Base-by-base conservation (phyloP, 352 stramenopile species). In the Phytophthora macrochlamydospora region DNA sequence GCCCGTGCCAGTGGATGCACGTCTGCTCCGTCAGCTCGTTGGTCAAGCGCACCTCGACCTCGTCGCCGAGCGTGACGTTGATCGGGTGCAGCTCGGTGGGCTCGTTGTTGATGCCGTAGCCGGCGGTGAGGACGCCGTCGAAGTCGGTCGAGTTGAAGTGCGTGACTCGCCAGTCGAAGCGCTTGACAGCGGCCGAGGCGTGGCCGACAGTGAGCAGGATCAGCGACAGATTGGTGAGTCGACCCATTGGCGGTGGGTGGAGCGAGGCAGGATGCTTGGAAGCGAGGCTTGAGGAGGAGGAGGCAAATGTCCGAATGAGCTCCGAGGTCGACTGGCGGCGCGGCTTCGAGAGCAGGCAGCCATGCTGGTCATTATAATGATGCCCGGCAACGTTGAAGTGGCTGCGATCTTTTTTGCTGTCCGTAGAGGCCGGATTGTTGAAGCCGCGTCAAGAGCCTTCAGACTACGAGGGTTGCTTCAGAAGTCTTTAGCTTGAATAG, bases 31-130 rank as follows among this genome's bases (percentile, higher is more conserved):
- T 12, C 2, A 79, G 49, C 32, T 75, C 58, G 29, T 76, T 79
- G 28, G 56, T 65, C 24, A 75, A 53, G 24, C 53, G 62, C 29
- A 76, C 58, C 56, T 76, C 53, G 51, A 76, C 52, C 44, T 76
- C 58, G 28, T 76, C 57, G 9, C 68, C 68, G 14, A 67, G 30
- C 14, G 62, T 44, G 13, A 76, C 63, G 28, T 78, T 59, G 42
- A 78, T 78, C 0, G 71, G 68, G 30, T 76, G 66, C 33, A 32
- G n/a, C 8, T 68, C 49, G 31, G 38, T 53, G 18, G 62, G 57
- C 13, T 79, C 61, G 43, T 73, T 76, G 69, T 82, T 82, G 61
- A 82, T 75, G 30, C 64, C 68, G 51, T 75, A 79, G 48, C 64
- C 59, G 4, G 69, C 14, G 7, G 56, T 65, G 12, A 54, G 24